Evolutionary conservation across 768 basidiomycete genomes (phyloP).

Genomic region (Lactarius vividus): DNA sequence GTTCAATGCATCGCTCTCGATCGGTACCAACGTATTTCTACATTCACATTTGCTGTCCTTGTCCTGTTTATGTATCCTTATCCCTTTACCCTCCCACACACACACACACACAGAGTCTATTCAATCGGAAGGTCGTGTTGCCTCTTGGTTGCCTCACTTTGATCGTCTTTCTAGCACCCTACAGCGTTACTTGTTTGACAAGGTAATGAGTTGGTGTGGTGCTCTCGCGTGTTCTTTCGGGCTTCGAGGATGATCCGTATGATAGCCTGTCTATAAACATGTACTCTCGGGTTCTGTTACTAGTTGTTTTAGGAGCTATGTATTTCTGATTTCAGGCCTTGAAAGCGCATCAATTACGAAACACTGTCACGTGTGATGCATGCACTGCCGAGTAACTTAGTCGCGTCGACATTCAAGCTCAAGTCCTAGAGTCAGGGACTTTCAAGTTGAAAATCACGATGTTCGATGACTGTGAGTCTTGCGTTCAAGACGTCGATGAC

Average conservation of each 20-base stretch:
- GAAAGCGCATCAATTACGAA: background rate
- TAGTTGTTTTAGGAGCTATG: conserved; percentile 16
- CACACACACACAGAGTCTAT: background rate
- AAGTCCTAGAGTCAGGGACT: background rate
- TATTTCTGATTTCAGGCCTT: conserved; percentile 12
- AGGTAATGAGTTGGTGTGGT: background rate
- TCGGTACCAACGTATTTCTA: conserved; percentile 4
- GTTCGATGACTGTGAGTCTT: conserved; percentile 44
- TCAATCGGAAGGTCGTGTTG: conserved; percentile 7
- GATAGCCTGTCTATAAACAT: conserved; percentile 7
- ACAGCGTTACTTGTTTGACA: background rate
- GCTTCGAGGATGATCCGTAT: background rate
- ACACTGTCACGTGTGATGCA: background rate
- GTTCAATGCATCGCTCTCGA: background rate
- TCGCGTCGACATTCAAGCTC: background rate
- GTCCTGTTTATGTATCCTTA: conserved; percentile 20
- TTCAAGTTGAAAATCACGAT: conserved; percentile 25
- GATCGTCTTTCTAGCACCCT: conserved; percentile 1
- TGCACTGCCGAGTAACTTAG: background rate
- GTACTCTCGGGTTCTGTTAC: conserved; percentile 18
- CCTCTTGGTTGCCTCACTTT: background rate
- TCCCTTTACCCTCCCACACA: background rate
- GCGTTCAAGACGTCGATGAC: conserved; percentile 2
- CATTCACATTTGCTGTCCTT: conserved; percentile 4
- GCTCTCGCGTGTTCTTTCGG: background rate